Conservation (phyloP, 768 basidiomycete genomes). For the Chlorophyllum brunneum region DNA sequence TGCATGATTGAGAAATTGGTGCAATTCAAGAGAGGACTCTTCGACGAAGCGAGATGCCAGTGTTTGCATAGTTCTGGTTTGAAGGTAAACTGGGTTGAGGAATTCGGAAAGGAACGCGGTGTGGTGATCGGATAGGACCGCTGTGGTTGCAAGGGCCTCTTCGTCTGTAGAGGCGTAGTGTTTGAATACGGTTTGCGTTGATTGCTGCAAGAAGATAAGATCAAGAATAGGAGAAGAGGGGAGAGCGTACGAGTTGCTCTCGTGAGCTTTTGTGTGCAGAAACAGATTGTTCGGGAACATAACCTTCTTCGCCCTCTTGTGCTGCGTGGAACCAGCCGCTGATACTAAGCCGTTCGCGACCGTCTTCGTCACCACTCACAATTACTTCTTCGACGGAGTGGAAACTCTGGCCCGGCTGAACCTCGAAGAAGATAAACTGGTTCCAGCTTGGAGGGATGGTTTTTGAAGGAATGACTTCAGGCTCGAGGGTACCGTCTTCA, state of each 20-base stretch:
- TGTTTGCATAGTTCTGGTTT: slow-evolving; percentile 72
- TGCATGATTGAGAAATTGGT: slow-evolving; percentile 72
- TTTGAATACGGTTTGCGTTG: slow-evolving; percentile 58
- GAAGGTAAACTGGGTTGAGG: slow-evolving; percentile 89
- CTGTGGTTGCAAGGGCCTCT: slow-evolving; percentile 44
- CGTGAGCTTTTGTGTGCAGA: slow-evolving; percentile 71
- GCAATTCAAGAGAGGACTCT: slow-evolving; percentile 86
- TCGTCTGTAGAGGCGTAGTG: slow-evolving; percentile 44
- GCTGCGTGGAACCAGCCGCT: slow-evolving; percentile 98
- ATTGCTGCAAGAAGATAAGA: slow-evolving; percentile 38
- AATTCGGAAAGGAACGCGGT: slow-evolving; percentile 75
- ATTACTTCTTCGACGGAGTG: slow-evolving; percentile 97
- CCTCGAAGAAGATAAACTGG: slow-evolving; percentile 83
- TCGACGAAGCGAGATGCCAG: slow-evolving; percentile 78
- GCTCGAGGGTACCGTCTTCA: slow-evolving; percentile 66
- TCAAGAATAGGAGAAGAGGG: slow-evolving; percentile 5
- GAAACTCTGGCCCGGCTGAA: slow-evolving; percentile 94
- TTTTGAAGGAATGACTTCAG: slow-evolving; percentile 60
- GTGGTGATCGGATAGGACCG: slow-evolving; percentile 51
- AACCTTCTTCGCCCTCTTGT: slow-evolving; percentile 88
- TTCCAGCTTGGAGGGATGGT: slow-evolving; percentile 81
- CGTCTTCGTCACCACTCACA: slow-evolving; percentile 70
- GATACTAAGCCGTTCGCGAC: slow-evolving; percentile 76
- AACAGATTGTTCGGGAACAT: slow-evolving; percentile 45
- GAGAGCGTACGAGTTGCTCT: slow-evolving; percentile 81